A percentile compares a stretch with the other conserved stretches of the same genome.
Evolutionary conservation across 2,329 filamentous ascomycete genomes (phyloP).

Genomic region (Amauroascus niger): DNA sequence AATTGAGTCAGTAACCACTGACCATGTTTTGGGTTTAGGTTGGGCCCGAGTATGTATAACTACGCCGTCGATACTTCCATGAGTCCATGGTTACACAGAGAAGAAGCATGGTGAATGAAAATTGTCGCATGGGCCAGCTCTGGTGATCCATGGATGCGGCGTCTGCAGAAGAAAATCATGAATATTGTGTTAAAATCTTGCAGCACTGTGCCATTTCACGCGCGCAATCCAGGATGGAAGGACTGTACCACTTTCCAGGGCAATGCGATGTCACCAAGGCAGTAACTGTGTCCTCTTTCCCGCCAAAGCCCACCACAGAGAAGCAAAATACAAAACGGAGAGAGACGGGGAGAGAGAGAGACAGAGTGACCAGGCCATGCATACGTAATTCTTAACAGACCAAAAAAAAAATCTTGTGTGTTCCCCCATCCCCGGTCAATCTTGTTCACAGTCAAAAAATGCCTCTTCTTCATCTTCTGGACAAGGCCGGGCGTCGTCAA

Average conservation of each 20-base stretch:
- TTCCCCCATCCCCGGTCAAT: too few relatives aligned
- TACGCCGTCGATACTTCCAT: too few relatives aligned
- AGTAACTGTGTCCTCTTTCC: not conserved
- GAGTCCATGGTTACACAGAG: not conserved
- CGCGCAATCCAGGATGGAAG: not conserved
- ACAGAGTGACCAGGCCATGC: too few relatives aligned
- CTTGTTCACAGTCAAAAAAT: too few relatives aligned
- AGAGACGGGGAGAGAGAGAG: too few relatives aligned
- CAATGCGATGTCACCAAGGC: constrained; percentile 1
- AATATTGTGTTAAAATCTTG: not conserved
- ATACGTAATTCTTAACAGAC: too few relatives aligned
- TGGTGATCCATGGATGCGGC: not conserved
- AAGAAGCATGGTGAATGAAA: not conserved
- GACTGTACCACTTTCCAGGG: not conserved
- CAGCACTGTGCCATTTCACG: constrained; percentile 2
- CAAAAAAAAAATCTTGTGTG: not conserved
- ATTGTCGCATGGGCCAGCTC: not conserved
- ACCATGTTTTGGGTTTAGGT: not conserved
- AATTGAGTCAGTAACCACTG: not conserved
- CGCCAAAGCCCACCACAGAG: not conserved
- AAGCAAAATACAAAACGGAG: not conserved
- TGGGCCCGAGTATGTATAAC: not conserved
- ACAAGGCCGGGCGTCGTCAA: too few relatives aligned
- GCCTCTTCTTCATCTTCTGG: too few relatives aligned
- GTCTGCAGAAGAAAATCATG: not conserved